Evolutionary conservation across 345 rosid genomes (phyloP).

Genomic region (Salix dunnii): DNA sequence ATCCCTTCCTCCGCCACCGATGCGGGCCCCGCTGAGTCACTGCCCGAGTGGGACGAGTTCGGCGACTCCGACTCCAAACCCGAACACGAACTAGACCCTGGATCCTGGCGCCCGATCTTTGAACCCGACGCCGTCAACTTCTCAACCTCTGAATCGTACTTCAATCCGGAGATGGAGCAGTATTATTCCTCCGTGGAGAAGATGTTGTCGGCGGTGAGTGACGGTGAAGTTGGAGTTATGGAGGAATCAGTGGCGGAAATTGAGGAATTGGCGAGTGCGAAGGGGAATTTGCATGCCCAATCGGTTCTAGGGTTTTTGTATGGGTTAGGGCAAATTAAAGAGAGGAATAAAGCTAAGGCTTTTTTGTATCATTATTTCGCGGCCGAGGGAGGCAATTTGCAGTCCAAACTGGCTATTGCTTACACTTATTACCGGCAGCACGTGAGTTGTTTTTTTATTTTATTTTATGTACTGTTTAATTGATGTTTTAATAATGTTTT

Average conservation of each 20-base stretch:
- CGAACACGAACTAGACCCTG: slow-evolving; percentile 82
- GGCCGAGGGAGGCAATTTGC: slow-evolving; percentile 67
- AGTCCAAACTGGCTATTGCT: slow-evolving; percentile 93
- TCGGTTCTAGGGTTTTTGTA: slow-evolving; percentile 68
- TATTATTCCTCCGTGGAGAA: slow-evolving; percentile 57
- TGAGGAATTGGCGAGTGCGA: slow-evolving; percentile 43
- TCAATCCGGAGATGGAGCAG: slow-evolving; percentile 24
- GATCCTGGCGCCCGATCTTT: slow-evolving; percentile 88
- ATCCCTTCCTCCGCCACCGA: slow-evolving; percentile 38
- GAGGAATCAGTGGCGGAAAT: slow-evolving; percentile 71
- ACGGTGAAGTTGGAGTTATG: slow-evolving; percentile 55
- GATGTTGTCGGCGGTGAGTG: slow-evolving; percentile 49
- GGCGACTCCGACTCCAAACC: slow-evolving; percentile 63
- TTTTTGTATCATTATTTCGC: slow-evolving; percentile 78
- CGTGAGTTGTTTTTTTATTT: slow-evolving; percentile 42
- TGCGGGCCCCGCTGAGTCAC: slow-evolving; percentile 40
- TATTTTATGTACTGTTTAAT: not conserved
- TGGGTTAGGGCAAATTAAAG: slow-evolving; percentile 68
- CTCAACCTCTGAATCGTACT: slow-evolving; percentile 8
- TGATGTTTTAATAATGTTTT: not conserved
- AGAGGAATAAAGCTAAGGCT: slow-evolving; percentile 66
- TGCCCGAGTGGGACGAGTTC: slow-evolving; percentile 71
- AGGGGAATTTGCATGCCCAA: slow-evolving; percentile 72
- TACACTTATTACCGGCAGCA: slow-evolving; percentile 83
- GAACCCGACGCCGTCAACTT: slow-evolving; percentile 52